Conservation (phyloP, 2,329 filamentous ascomycete genomes). For the Fusarium praegraminearum region DNA sequence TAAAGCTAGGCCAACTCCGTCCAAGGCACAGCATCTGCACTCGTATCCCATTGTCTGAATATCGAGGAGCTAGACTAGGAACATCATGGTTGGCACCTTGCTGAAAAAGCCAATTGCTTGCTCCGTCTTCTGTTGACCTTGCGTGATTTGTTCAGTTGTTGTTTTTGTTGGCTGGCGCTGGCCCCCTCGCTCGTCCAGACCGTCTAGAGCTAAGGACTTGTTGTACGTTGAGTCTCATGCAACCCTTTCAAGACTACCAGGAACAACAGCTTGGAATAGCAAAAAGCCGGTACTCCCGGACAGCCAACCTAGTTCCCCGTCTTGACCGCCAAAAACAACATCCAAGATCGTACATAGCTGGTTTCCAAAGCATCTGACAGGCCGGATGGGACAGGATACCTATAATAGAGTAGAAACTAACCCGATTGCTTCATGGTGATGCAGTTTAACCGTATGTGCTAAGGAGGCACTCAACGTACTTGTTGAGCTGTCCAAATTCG, state of each 20-base stretch:
- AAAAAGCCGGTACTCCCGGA: constrained; percentile 22
- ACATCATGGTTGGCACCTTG: constrained; percentile 26
- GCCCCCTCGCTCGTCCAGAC: not conserved
- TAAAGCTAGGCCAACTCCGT: constrained; percentile 35
- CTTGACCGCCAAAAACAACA: constrained; percentile 37
- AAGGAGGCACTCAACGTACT: constrained; percentile 13
- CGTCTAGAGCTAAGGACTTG: not conserved
- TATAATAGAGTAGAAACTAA: not conserved
- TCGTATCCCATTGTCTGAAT: constrained; percentile 20
- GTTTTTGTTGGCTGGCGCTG: constrained; percentile 19
- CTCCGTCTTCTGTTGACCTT: constrained; percentile 3
- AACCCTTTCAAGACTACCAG: constrained; percentile 8
- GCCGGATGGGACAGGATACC: constrained; percentile 1
- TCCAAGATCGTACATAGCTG: constrained; percentile 12
- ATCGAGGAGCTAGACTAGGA: constrained; percentile 29
- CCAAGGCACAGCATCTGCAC: constrained; percentile 14
- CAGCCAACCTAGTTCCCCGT: constrained; percentile 32
- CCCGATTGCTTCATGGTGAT: not conserved
- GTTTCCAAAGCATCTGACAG: constrained; percentile 1
- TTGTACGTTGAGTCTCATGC: constrained; percentile 11
- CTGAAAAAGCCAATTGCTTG: constrained; percentile 38
- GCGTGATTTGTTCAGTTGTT: constrained; percentile 34
- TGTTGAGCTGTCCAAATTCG: constrained; percentile 40
- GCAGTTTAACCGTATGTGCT: constrained; percentile 12
- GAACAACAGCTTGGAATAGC: constrained; percentile 27